Conservation (phyloP, 1,139 yeast species). For the Sugiyamaella neomexicana region DNA sequence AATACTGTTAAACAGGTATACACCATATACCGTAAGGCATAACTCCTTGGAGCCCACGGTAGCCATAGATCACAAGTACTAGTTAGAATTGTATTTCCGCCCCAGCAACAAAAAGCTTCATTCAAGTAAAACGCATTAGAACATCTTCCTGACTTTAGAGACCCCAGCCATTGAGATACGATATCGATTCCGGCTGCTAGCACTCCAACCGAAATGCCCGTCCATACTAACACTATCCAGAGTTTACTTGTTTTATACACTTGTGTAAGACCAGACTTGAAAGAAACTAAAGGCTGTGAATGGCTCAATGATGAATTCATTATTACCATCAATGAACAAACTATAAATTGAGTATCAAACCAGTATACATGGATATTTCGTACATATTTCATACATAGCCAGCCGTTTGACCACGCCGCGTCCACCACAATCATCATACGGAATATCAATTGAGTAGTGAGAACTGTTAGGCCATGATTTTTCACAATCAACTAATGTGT, state of each 20-base stretch:
- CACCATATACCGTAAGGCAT: slow-evolving; percentile 41
- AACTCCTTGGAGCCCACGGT: slow-evolving; percentile 44
- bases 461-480: too few species aligned
- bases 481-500: too few species aligned
- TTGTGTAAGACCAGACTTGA: neutral
- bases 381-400: neutral
- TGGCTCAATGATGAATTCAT: slow-evolving; percentile 2
- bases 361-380: too few species aligned
- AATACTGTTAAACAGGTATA: slow-evolving; percentile 41
- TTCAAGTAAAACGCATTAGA: slow-evolving; percentile 41
- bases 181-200: slow-evolving; percentile 62
- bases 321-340: neutral
- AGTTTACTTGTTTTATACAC: slow-evolving; percentile 29
- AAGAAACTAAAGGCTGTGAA: neutral
- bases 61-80: slow-evolving; percentile 45
- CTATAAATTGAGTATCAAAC: neutral
- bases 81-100: slow-evolving; percentile 28
- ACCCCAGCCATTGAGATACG: slow-evolving; percentile 61
- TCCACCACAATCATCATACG: too few species aligned
- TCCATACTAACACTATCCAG: slow-evolving; percentile 60
- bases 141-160: slow-evolving; percentile 56
- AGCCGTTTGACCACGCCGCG: neutral
- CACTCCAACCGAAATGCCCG: slow-evolving; percentile 60
- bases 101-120: slow-evolving; percentile 44
- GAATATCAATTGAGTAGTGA: too few species aligned